Base-by-base conservation (phyloP, 2,329 filamentous ascomycete species). In the Fusarium heterosporum region DNA sequence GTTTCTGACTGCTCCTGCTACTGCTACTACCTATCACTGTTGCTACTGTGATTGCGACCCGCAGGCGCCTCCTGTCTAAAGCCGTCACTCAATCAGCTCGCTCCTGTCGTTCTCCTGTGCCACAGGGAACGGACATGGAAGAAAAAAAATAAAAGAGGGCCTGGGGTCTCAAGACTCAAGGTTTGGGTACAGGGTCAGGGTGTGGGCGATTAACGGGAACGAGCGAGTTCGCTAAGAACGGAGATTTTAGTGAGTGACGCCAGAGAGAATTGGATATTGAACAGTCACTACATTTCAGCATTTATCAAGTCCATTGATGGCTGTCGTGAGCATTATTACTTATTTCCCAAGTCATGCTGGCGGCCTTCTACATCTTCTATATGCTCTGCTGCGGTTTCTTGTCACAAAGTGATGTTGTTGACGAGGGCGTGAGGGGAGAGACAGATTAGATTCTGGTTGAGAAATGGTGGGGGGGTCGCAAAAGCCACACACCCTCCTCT, bases 191-290 rank as follows among this genome's bases (percentile, higher is more conserved):
- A 42, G 40, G 54, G 54, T 34, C 46, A 68, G 59, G 64, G 64
- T 66, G 64, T 62, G 51, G 28, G 45, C 55, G 55, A 68, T 61
- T 59, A 42, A 53, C 62, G 62, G 64, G 64, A 68, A 50, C 56
- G 64, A 68, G 55, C 56, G 64, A 65, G 38, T 49, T 67, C 59
- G 50, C 60, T 50, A 66, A 61, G 50, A 60, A 61, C 60, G 65
- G 65, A 68, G 65, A 65, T 53, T 68, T 55, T 55, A 34, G 22
- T 22, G 22, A 45, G 45, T 49, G 64, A 60, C 43, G 64, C 54
- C 47, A 52, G 38, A 22, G 39, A 11, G 46, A 42, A 34, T 25
- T 26, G 28, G n/a, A 22, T 32, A 39, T 42, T 14, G 42, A 28
- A n/a, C 45, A n/a, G 38, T 22, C n/a, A 16, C 26, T 39, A 17